phyloP scores from a whole-genome alignment of 345 rosid species.

The Bruguiera gymnorhiza region DNA sequence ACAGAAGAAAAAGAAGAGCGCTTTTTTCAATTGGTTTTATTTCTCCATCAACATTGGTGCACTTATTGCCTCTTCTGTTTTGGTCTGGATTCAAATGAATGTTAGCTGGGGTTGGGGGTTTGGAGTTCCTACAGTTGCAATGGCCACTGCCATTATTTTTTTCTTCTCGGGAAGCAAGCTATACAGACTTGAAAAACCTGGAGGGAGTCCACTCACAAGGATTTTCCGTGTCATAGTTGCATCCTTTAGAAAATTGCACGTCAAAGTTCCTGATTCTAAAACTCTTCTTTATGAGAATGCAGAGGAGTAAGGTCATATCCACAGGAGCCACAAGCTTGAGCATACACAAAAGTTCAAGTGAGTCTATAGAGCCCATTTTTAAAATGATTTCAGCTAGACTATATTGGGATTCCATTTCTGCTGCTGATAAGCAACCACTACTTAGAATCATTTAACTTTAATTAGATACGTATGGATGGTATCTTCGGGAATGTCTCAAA shows the following conservation, averaged over 20 bases:
- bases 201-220: conserved; percentile 90
- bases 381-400: neutral
- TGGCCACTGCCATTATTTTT: conserved; percentile 73
- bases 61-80: conserved; percentile 75
- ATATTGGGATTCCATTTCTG: neutral
- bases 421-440: neutral
- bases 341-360: conserved; percentile 68
- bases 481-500: neutral
- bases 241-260: conserved; percentile 57
- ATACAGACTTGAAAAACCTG: conserved; percentile 76
- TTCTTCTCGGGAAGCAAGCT: conserved; percentile 71
- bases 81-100: conserved; percentile 95
- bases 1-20: conserved; percentile 67
- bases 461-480: neutral
- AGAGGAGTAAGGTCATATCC: conserved; percentile 59
- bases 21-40: conserved; percentile 96
- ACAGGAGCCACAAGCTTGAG: conserved; percentile 80
- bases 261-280: conserved; percentile 64
- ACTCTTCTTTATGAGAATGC: conserved; percentile 67
- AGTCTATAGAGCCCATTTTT: conserved; percentile 7
- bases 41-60: conserved; percentile 87
- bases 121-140: conserved; percentile 79
- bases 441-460: neutral
- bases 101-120: conserved; percentile 99
- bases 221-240: conserved; percentile 78